Evolutionary conservation across 768 basidiomycete genomes (phyloP).

Genomic region (Serendipita sp.): DNA sequence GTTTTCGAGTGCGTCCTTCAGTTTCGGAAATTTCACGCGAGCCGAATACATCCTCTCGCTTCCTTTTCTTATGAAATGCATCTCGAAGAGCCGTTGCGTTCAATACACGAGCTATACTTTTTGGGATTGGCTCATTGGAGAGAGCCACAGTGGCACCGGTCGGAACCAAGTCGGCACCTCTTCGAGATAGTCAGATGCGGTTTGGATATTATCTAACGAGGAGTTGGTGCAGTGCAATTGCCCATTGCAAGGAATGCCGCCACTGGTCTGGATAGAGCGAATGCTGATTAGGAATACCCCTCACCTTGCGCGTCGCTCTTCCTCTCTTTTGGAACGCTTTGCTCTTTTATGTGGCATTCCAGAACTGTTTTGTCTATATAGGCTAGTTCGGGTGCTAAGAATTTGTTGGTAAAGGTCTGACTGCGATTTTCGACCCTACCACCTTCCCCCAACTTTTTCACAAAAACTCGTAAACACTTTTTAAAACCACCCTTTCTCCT

Average conservation of each 20-base stretch:
- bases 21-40: too few relatives aligned
- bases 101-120: conserved; percentile 47
- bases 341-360: conserved; percentile 4
- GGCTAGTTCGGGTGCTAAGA: background rate
- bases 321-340: background rate
- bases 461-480: too few relatives aligned
- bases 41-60: background rate
- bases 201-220: too few relatives aligned
- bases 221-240: too few relatives aligned
- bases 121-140: conserved; percentile 50
- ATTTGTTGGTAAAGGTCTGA: background rate
- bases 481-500: background rate
- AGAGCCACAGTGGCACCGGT: conserved; percentile 19
- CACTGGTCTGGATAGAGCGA: too few relatives aligned
- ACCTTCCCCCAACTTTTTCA: background rate
- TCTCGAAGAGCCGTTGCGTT: conserved; percentile 45
- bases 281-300: background rate
- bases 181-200: conserved; percentile 14
- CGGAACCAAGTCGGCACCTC: conserved; percentile 38
- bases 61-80: conserved; percentile 36
- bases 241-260: too few relatives aligned
- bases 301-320: conserved; percentile 3
- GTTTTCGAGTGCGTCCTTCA: background rate
- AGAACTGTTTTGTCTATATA: background rate
- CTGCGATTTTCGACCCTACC: background rate